Evolutionary conservation across 2,329 filamentous ascomycete genomes (phyloP), one percentile per base, ranked within the genome.

Genomic region (Ilyonectria destructans): DNA sequence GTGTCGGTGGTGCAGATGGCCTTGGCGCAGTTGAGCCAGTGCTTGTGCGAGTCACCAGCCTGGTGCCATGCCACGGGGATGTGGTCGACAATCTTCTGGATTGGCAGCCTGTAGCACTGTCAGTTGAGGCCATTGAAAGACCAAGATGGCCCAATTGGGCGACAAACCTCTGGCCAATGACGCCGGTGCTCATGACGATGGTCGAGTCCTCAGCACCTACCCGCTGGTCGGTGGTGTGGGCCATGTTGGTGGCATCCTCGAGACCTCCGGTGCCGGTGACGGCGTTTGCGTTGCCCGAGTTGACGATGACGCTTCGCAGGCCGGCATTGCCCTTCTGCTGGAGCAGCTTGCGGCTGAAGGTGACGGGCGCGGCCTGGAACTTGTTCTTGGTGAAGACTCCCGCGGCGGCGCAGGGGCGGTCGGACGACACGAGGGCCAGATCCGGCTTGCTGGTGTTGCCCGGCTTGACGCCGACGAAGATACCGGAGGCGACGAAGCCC

Each of bases 1-100:
- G 96, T 98, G 82, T 99, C 96, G 17, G 96, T 99, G 13, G 96
- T 99, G 87, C 96, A 98, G 79, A 99, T 98, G 46, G 96, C 96
- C 76, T 91, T 91, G 65, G 96, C 96, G 49, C 94, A 92, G 61
- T 87, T 86, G 54, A 99, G 85, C 96, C 96, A 99, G 82, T 96
- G 90, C 68, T 93, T 88, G 82, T 98, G 95, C 8, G 91, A 89
- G 52, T 87, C 87, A 58, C 92, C 93, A 26, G 97, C 88, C 66
- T 88, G 89, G 68, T 87, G 84, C 78, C 94, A 89, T 6, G 93
- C 95, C 9, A 89, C 87, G 3, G 96, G 94, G 62, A 99, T 94
- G 66, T 93, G 92, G 78, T 89, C 85, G 55, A 96, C 84, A 78
- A 99, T 99, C 82, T 97, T 98, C 72, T 93, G 86, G 76, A 98